Percentiles rank a stretch among this genome's conserved stretches.
These are phyloP conservation scores for Cynara cardunculus DNA, from an alignment of 129 eudicot species.

Conservation along the genomic window DNA sequence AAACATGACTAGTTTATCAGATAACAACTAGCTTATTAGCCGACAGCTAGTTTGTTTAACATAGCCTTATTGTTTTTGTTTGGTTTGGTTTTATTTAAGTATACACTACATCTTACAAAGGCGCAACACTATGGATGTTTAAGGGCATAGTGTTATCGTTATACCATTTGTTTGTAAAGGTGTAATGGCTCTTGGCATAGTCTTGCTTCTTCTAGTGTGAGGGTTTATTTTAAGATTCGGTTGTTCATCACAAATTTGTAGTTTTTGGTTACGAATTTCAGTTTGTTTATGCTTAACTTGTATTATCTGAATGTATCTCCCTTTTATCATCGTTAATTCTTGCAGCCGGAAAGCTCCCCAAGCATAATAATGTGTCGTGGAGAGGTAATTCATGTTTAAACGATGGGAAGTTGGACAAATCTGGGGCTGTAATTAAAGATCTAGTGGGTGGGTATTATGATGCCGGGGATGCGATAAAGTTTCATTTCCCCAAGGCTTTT, in stretches of 20 bases:
- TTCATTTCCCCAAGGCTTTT: slow-evolving; percentile 81
- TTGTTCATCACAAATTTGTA: background rate
- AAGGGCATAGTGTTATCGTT: background rate
- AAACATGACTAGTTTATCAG: background rate
- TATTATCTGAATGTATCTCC: background rate
- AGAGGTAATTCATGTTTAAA: slow-evolving; percentile 79
- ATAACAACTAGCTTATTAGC: background rate
- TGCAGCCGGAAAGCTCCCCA: slow-evolving; percentile 83
- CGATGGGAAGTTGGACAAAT: slow-evolving; percentile 58
- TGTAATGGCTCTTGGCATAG: background rate
- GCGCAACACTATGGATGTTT: background rate
- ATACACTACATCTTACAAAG: background rate
- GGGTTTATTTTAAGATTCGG: no score
- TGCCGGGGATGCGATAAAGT: slow-evolving; percentile 95
- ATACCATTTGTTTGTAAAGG: no score
- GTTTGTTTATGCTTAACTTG: background rate
- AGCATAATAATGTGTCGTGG: slow-evolving; percentile 87
- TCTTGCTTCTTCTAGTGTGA: background rate
- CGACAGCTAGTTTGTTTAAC: background rate
- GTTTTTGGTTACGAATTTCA: background rate
- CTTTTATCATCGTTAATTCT: slow-evolving; percentile 8
- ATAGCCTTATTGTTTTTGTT: background rate
- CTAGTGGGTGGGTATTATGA: slow-evolving; percentile 85
- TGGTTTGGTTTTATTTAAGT: background rate
- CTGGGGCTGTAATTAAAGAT: slow-evolving; percentile 50